These are phyloP conservation scores for Takashimella koratensis DNA, from an alignment of 1,284 basidiomycete genomes.

Conservation along the genomic window DNA sequence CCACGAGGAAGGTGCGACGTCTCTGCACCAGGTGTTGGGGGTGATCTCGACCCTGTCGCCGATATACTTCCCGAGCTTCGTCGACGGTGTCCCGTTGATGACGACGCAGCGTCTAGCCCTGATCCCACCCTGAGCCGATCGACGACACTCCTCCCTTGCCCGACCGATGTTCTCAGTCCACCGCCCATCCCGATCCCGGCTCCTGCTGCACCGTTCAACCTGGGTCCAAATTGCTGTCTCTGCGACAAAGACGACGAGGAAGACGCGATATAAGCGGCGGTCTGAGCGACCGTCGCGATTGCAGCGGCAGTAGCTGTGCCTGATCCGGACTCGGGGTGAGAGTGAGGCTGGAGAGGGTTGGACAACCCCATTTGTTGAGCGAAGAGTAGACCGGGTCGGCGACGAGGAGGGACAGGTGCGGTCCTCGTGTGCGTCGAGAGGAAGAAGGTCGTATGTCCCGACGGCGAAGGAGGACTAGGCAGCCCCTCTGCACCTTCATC, in stretches of 20 bases:
- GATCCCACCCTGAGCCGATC: conserved; percentile 21
- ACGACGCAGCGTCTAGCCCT: not conserved
- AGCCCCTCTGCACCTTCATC: not conserved
- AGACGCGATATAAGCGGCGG: no score
- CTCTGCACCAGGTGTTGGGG: conserved; percentile 6
- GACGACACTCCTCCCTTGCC: conserved; percentile 9
- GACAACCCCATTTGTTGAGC: conserved; percentile 43
- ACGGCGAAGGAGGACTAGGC: conserved; percentile 23
- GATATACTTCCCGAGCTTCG: no score
- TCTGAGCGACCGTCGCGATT: no score
- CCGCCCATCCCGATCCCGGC: conserved; percentile 44
- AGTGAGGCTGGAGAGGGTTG: conserved; percentile 1
- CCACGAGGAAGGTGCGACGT: conserved; percentile 2
- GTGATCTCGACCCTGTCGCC: not conserved
- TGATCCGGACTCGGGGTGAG: no score
- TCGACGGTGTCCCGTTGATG: conserved; percentile 22
- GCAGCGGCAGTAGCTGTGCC: no score
- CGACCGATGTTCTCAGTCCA: conserved; percentile 3
- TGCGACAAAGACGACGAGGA: not conserved
- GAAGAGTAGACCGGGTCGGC: conserved; percentile 41
- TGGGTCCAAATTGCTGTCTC: conserved; percentile 11
- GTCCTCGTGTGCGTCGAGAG: conserved; percentile 18
- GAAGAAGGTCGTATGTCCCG: conserved; percentile 38
- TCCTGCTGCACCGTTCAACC: conserved; percentile 17
- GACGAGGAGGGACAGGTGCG: conserved; percentile 12